Conservation (phyloP, 2,329 filamentous ascomycete species). For the Stagonosporopsis tanaceti region DNA sequence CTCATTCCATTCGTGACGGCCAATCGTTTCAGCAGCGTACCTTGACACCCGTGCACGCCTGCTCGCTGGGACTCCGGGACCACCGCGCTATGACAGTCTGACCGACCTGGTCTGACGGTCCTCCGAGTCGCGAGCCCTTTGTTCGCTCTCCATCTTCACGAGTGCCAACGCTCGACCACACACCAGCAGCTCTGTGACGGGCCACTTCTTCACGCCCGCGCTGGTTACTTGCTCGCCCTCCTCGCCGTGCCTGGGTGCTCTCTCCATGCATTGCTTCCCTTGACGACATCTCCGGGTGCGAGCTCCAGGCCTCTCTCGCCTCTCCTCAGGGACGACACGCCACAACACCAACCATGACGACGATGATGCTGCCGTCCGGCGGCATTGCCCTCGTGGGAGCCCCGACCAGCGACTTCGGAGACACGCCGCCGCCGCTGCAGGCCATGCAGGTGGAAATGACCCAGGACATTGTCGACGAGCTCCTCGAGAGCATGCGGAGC, state of each 20-base stretch:
- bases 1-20: conserved; percentile 47
- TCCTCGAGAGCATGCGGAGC: conserved; percentile 47
- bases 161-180: conserved; percentile 36
- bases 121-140: conserved; percentile 44
- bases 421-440: conserved; percentile 43
- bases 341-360: conserved; percentile 39
- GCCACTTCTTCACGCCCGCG: conserved; percentile 30
- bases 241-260: conserved; percentile 47
- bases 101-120: conserved; percentile 47
- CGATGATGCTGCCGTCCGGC: conserved; percentile 33
- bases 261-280: conserved; percentile 51
- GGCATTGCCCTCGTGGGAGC: conserved; percentile 51
- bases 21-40: conserved; percentile 52
- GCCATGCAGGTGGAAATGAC: conserved; percentile 54
- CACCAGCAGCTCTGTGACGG: conserved; percentile 37
- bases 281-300: conserved; percentile 45
- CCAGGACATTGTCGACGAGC: conserved; percentile 52
- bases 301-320: conserved; percentile 39
- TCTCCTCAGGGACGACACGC: conserved; percentile 13
- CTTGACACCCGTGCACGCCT: conserved; percentile 48
- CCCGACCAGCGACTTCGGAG: conserved; percentile 48
- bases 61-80: conserved; percentile 47
- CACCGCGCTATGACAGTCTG: conserved; percentile 51
- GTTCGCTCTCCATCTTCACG: conserved; percentile 42
- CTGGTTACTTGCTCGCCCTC: conserved; percentile 39